Percentiles rank a stretch among this genome's conserved stretches.
Evolutionary conservation across 148 eudicot species (phyloP).

Genomic region (Chenopodium album): DNA sequence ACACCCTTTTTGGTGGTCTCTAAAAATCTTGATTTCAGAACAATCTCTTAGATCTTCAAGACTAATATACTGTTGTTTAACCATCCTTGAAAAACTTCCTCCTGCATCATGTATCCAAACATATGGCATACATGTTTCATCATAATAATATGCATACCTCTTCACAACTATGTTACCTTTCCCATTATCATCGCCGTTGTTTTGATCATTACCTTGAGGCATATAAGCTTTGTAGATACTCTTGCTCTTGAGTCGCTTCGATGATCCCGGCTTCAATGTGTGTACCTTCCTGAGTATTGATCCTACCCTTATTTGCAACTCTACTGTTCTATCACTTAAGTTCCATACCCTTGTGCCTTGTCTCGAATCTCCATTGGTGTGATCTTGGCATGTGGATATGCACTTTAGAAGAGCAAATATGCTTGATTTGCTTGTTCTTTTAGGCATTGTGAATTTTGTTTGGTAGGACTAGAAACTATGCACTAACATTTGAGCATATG

Average conservation of each 20-base stretch:
- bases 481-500: background rate
- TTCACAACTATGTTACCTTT: constrained; percentile 25
- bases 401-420: constrained; percentile 46
- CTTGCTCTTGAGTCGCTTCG: constrained; percentile 70
- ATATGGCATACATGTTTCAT: constrained; percentile 75
- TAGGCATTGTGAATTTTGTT: constrained; percentile 30
- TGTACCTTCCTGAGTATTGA: constrained; percentile 64
- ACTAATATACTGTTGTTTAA: constrained; percentile 79
- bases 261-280: constrained; percentile 66
- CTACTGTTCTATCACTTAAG: constrained; percentile 65
- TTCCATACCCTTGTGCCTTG: constrained; percentile 64
- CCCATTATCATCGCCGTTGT: constrained; percentile 6
- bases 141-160: constrained; percentile 54
- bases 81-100: constrained; percentile 69
- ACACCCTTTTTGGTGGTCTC: constrained; percentile 79
- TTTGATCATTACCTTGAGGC: constrained; percentile 33
- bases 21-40: constrained; percentile 69
- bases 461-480: background rate
- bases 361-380: constrained; percentile 35
- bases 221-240: constrained; percentile 67
- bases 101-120: constrained; percentile 75
- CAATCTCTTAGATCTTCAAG: constrained; percentile 84
- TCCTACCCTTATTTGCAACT: constrained; percentile 77
- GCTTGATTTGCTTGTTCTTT: constrained; percentile 31
- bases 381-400: constrained; percentile 58